Evolutionary conservation across 345 rosid genomes (phyloP).

Genomic region (Tarenaya hassleriana): DNA sequence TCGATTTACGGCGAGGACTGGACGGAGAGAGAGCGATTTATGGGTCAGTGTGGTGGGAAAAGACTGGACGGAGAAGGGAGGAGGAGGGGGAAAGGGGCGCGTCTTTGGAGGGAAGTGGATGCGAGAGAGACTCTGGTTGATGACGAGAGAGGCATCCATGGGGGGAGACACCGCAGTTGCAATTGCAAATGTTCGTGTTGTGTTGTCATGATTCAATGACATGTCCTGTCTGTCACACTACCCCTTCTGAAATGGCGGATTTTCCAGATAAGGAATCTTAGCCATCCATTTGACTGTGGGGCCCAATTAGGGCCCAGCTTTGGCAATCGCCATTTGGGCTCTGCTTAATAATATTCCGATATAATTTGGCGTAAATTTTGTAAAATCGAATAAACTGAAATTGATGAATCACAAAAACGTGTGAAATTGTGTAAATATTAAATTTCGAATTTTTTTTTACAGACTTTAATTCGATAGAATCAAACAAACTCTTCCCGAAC

Average conservation of each 20-base stretch:
- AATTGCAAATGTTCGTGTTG: background rate
- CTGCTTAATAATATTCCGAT: too few species aligned
- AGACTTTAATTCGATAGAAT: too few species aligned
- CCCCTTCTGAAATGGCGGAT: constrained; percentile 8
- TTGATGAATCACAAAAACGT: too few species aligned
- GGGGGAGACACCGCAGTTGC: background rate
- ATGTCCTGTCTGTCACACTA: too few species aligned
- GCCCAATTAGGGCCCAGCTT: too few species aligned
- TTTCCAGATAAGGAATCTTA: constrained; percentile 24
- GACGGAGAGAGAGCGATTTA: constrained; percentile 19
- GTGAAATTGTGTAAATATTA: too few species aligned
- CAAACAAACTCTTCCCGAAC: too few species aligned
- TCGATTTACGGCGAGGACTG: constrained; percentile 35
- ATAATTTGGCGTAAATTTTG: too few species aligned
- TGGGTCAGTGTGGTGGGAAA: constrained; percentile 17
- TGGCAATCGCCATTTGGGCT: too few species aligned
- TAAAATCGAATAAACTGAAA: too few species aligned
- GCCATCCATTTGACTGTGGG: constrained; percentile 6
- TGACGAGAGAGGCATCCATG: constrained; percentile 47
- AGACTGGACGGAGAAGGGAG: constrained; percentile 13
- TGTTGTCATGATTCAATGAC: background rate
- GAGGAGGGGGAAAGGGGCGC: background rate
- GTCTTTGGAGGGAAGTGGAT: constrained; percentile 29
- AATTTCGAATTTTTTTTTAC: too few species aligned
- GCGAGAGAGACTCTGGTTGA: constrained; percentile 39